Conservation (phyloP, 225 moss, liverwort and hornwort genomes). For the Lunularia cruciata region DNA sequence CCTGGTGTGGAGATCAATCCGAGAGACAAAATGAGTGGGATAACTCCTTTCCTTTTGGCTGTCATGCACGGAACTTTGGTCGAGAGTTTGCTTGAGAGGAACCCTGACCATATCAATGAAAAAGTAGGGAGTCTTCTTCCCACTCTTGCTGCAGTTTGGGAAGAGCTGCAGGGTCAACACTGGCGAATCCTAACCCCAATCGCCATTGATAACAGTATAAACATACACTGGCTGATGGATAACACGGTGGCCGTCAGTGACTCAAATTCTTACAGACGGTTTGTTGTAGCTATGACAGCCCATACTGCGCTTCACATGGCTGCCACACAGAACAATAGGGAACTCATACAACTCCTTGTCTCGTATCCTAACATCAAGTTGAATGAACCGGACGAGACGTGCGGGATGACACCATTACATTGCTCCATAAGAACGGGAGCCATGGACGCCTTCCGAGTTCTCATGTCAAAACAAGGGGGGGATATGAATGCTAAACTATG, state of each 20-base stretch:
- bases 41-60: conserved; percentile 16
- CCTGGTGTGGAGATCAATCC: not conserved
- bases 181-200: no score
- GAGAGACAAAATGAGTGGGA: not conserved
- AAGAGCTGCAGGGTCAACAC: no score
- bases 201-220: no score
- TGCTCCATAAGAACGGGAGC: not conserved
- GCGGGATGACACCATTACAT: not conserved
- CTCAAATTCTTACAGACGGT: no score
- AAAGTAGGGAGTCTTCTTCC: no score
- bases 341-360: not conserved
- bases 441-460: not conserved
- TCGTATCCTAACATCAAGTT: not conserved
- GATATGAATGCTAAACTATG: not conserved
- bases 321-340: not conserved
- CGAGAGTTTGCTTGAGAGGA: not conserved
- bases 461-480: not conserved
- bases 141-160: no score
- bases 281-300: no score
- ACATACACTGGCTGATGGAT: no score
- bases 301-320: not conserved
- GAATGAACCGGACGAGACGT: not conserved
- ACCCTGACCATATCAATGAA: no score
- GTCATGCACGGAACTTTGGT: not conserved
- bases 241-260: no score